A percentile compares a stretch with the other conserved stretches of the same genome.
These are phyloP conservation scores for Aphanomyces invadans DNA, from an alignment of 352 stramenopile genomes.

Conservation along the genomic window DNA sequence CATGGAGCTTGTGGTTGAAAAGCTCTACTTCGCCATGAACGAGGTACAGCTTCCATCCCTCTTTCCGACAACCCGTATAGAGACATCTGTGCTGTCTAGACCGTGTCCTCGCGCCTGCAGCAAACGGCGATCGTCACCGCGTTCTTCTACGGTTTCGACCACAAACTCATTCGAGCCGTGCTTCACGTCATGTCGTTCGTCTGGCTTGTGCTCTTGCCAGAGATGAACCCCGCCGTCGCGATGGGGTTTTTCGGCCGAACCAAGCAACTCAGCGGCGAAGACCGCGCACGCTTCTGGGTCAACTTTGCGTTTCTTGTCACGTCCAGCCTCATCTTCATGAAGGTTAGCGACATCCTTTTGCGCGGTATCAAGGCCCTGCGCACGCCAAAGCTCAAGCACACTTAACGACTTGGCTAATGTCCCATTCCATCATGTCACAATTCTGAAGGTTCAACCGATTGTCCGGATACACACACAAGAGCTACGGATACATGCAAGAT, in stretches of 20 bases:
- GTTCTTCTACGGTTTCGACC: constrained; percentile 22
- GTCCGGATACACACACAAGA: too few relatives aligned
- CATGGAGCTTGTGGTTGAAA: constrained; percentile 23
- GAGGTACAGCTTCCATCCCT: constrained; percentile 11
- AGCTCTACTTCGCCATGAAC: constrained; percentile 24
- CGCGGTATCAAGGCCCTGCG: neutral
- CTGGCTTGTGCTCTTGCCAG: constrained; percentile 18
- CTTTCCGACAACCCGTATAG: neutral
- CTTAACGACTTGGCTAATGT: constrained; percentile 1
- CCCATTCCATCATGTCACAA: neutral
- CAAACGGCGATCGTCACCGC: constrained; percentile 22
- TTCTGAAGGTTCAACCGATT: too few relatives aligned
- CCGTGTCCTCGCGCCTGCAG: constrained; percentile 14
- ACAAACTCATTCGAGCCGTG: constrained; percentile 3
- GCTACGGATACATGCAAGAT: too few relatives aligned
- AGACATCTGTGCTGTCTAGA: constrained; percentile 12
- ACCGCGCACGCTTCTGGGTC: constrained; percentile 22
- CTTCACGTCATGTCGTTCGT: constrained; percentile 16
- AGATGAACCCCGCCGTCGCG: constrained; percentile 23
- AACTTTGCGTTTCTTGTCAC: constrained; percentile 21
- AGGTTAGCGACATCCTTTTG: neutral
- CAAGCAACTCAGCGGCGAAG: constrained; percentile 17
- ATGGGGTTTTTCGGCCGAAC: constrained; percentile 16
- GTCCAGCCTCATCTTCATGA: neutral
- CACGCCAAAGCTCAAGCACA: neutral